Evolutionary conservation across 2,329 filamentous ascomycete genomes (phyloP), one percentile per base, ranked within the genome.

Genomic region (Nemania sp.): DNA sequence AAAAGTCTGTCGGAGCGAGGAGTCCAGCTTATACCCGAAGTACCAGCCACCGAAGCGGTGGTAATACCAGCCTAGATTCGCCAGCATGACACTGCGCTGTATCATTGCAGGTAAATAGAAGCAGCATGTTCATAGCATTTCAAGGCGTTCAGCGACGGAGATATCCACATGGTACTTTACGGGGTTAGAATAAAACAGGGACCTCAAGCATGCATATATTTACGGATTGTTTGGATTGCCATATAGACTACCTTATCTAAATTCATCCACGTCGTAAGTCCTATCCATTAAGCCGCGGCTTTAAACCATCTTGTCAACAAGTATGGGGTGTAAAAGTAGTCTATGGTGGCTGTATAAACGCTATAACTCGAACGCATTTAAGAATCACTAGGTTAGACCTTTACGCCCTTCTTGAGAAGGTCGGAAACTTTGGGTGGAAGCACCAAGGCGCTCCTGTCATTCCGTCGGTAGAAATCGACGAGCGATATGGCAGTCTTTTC

Each of bases 381-480:
- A 14, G 23, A 30, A 24, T n/a, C n/a, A n/a, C n/a, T n/a, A 30
- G 9, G 19, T 59, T 51, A 70, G 14, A 87, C 80, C 63, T 76
- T 82, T 70, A 82, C 84, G 0, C 84, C 84, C 62, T 85, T 81
- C 49, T 73, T 81, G 41, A 86, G 65, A 66, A 92, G 73, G 61
- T 92, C 88, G 1, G 86, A 87, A 2, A 99, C 92, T 72, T 99
- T 99, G 0, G 92, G 92, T 26, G 94, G 94, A 59, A 99, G 76
- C 1, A 97, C 88, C 54, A 99, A 71, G 9, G 86, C 82, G 64
- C 84, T 91, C 56, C 92, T 81, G 73, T 97, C 93, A 68, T 99
- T 99, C 48, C 94, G 80, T 62, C 86, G 88, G 67, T 94, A 93
- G 68, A 99, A 97, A 68, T 99, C 94, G 1, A 89, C 89, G 46